A percentile compares a stretch with the other conserved stretches of the same genome.
Evolutionary conservation across 345 rosid species (phyloP).

Genomic region (Excoecaria cochinchinensis): DNA sequence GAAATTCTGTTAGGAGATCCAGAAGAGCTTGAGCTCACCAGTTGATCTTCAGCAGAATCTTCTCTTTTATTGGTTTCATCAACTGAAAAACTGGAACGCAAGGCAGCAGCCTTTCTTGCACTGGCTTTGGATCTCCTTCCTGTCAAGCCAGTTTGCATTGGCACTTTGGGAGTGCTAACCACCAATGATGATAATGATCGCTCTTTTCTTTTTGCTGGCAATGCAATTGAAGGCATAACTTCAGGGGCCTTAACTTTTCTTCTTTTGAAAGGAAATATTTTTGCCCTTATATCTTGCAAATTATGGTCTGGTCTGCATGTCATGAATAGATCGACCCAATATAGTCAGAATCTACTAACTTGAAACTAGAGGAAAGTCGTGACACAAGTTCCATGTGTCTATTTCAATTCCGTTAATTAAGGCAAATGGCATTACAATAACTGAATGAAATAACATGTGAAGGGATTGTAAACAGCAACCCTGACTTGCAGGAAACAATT

Average conservation of each 20-base stretch:
- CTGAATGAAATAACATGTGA: not conserved
- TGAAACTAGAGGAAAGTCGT: not conserved
- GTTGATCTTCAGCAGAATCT: slow-evolving; percentile 43
- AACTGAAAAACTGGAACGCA: slow-evolving; percentile 43
- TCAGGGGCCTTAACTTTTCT: slow-evolving; percentile 67
- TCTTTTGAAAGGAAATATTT: slow-evolving; percentile 74
- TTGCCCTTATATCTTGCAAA: slow-evolving; percentile 85
- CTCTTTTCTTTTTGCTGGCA: slow-evolving; percentile 88
- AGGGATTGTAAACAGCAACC: not conserved
- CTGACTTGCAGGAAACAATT: not conserved
- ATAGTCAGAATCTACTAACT: not conserved
- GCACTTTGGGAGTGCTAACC: slow-evolving; percentile 73
- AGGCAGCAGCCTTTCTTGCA: slow-evolving; percentile 50
- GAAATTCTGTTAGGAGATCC: slow-evolving; percentile 53
- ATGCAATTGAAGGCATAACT: slow-evolving; percentile 48
- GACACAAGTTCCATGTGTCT: not conserved
- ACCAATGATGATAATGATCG: slow-evolving; percentile 93
- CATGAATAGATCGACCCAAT: slow-evolving; percentile 15
- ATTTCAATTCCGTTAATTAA: not conserved
- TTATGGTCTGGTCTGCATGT: slow-evolving; percentile 71
- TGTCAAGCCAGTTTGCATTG: slow-evolving; percentile 58
- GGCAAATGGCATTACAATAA: not conserved
- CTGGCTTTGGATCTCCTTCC: slow-evolving; percentile 70
- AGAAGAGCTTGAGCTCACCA: slow-evolving; percentile 66
- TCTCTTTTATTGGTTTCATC: slow-evolving; percentile 53